A percentile compares a stretch with the other conserved stretches of the same genome.
These are phyloP conservation scores for Rhodamnia rubescens DNA, from an alignment of 345 rosid species.

Conservation along the genomic window DNA sequence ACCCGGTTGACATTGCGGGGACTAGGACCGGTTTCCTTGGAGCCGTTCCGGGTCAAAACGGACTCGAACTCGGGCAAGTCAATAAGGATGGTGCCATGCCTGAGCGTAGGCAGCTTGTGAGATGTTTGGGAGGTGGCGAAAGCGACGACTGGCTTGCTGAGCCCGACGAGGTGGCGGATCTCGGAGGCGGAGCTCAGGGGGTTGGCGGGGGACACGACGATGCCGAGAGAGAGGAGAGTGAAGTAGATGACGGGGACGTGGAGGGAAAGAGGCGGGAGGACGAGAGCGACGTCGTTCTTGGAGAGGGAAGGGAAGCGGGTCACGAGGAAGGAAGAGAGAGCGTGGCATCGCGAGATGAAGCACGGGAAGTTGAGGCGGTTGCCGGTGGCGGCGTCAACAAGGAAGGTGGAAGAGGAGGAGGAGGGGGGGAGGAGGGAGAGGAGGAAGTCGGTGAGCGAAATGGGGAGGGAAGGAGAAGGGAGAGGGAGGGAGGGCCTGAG, in stretches of 20 bases:
- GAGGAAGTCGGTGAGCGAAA: constrained; percentile 14
- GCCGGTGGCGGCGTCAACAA: constrained; percentile 5
- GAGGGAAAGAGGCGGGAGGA: constrained; percentile 14
- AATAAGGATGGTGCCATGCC: constrained; percentile 1
- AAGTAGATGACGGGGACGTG: constrained; percentile 24
- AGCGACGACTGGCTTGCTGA: constrained; percentile 12
- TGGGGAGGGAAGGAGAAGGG: constrained; percentile 2
- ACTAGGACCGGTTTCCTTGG: background rate
- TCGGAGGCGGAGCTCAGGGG: constrained; percentile 13
- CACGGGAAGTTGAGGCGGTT: background rate
- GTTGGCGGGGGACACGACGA: constrained; percentile 19
- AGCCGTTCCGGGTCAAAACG: background rate
- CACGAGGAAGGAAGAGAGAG: constrained; percentile 2
- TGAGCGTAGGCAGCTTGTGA: constrained; percentile 5
- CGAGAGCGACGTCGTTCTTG: constrained; percentile 18
- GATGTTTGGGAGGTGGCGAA: constrained; percentile 3
- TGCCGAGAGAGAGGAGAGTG: constrained; percentile 20
- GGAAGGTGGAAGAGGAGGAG: background rate
- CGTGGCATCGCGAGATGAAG: background rate
- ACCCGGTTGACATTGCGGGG: background rate
- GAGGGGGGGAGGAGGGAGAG: constrained; percentile 6
- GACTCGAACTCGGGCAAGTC: constrained; percentile 12
- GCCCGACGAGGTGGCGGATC: constrained; percentile 15
- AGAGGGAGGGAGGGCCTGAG: constrained; percentile 12
- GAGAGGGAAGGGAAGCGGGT: constrained; percentile 3